phyloP scores from a whole-genome alignment of 2,329 filamentous ascomycete genomes.

The Alternaria sp. region DNA sequence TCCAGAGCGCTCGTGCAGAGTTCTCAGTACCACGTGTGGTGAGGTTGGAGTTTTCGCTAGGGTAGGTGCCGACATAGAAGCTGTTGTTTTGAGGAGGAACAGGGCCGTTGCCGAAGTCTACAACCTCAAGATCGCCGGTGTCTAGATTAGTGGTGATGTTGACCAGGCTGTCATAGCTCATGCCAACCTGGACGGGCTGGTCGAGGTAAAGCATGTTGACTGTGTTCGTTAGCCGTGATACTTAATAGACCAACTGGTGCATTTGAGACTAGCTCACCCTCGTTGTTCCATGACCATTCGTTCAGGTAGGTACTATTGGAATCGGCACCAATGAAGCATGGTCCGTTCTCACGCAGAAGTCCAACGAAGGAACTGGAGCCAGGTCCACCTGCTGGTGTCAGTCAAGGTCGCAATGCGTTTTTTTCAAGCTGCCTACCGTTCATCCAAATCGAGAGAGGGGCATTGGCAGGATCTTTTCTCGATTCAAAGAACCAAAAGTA shows the following conservation, averaged over 20 bases:
- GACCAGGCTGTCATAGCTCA: slow-evolving; percentile 49
- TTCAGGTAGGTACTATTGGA: slow-evolving; percentile 60
- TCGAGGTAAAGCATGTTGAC: slow-evolving; percentile 67
- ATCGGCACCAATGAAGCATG: slow-evolving; percentile 61
- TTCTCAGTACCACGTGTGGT: slow-evolving; percentile 60
- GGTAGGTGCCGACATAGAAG: slow-evolving; percentile 60
- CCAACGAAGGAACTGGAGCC: slow-evolving; percentile 54
- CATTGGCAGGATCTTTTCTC: slow-evolving; percentile 60
- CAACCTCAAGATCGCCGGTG: slow-evolving; percentile 27
- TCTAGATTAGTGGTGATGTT: slow-evolving; percentile 45
- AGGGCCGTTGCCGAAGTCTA: slow-evolving; percentile 35
- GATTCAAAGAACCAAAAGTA: slow-evolving; percentile 72
- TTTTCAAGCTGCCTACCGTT: slow-evolving; percentile 48
- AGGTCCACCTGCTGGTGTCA: slow-evolving; percentile 54
- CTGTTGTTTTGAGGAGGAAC: slow-evolving; percentile 59
- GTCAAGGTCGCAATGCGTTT: background rate
- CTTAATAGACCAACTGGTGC: fast-evolving
- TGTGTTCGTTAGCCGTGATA: background rate
- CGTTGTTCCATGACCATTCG: slow-evolving; percentile 67
- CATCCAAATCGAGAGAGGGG: slow-evolving; percentile 65
- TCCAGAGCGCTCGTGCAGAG: slow-evolving; percentile 63
- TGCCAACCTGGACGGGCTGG: slow-evolving; percentile 65
- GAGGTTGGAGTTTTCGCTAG: slow-evolving; percentile 52
- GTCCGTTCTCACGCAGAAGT: slow-evolving; percentile 55
- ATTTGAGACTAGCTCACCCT: slow-evolving; percentile 29